phyloP scores from a whole-genome alignment of 257 asterid species.

The Scutellaria minor region DNA sequence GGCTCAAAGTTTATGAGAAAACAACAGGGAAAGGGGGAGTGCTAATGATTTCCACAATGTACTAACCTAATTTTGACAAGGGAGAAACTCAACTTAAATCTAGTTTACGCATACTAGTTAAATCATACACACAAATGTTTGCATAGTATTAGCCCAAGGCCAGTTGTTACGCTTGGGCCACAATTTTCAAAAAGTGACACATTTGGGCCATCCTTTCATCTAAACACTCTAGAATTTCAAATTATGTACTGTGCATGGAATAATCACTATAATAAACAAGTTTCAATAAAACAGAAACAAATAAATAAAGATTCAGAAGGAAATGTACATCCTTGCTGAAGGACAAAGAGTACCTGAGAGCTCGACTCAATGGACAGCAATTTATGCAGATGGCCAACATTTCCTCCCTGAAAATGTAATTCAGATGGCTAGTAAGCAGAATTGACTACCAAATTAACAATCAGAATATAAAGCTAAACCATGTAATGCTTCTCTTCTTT shows the following conservation, averaged over 20 bases:
- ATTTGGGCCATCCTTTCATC: slow-evolving; percentile 17
- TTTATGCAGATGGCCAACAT: slow-evolving; percentile 94
- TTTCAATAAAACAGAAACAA: slow-evolving; percentile 17
- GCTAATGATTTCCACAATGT: slow-evolving; percentile 4
- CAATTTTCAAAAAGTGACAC: slow-evolving; percentile 14
- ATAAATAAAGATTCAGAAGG: background rate
- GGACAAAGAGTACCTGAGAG: slow-evolving; percentile 75
- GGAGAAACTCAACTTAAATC: background rate
- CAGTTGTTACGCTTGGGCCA: slow-evolving; percentile 16
- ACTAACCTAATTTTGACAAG: background rate
- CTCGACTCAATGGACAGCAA: slow-evolving; percentile 84
- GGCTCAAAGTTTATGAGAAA: slow-evolving; percentile 20
- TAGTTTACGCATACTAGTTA: background rate
- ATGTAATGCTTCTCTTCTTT: slow-evolving; percentile 22
- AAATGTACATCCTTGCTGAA: slow-evolving; percentile 21
- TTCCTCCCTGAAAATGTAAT: slow-evolving; percentile 81
- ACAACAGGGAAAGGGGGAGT: slow-evolving; percentile 9
- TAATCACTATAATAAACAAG: slow-evolving; percentile 26
- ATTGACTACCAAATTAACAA: slow-evolving; percentile 26
- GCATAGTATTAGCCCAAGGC: background rate
- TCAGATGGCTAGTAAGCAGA: slow-evolving; percentile 24
- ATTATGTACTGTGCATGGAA: slow-evolving; percentile 5
- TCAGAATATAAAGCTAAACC: slow-evolving; percentile 35
- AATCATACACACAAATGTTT: background rate
- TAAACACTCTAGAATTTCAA: slow-evolving; percentile 1